Base-by-base conservation (phyloP, 768 basidiomycete genomes). In the Mrakia frigida region DNA sequence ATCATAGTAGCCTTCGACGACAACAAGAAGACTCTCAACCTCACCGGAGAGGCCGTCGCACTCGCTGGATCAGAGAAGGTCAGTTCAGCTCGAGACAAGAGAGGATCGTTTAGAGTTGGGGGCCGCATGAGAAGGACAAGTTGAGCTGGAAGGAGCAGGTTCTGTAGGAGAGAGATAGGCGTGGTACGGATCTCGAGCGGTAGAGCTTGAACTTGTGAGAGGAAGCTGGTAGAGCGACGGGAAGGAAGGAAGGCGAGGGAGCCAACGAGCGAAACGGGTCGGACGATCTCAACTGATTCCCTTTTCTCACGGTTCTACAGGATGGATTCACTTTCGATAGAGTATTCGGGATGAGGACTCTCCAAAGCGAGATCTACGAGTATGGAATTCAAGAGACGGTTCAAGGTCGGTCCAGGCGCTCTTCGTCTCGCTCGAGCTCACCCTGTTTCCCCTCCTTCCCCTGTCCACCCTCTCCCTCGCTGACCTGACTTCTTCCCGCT, bases 281-380 rank as follows among this genome's bases (percentile, higher is more conserved):
- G 25, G 13, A n/a, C 65, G 35, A 35, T 23, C 65, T 25, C 18
- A 37, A 33, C 37, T 25, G 23, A 33, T 43, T 1, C 37, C 65
- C 65, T 41, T 43, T 35, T 21, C 13, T 35, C 39, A 21, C 39
- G 16, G 18, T 43, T 14, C 33, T 39, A 21, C 60, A 74, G 76
- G 74, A 76, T 80, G 82, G 96, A 37, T 99, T 99, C 85, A 94
- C 94, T 50, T 96, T 98, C 81, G 97, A 99, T 84, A 88, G 95
- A 79, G 94, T 96, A 31, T 99, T 99, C 83, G 91, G 93, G 74
- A 93, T 95, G 87, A 89, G 87, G 56, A 93, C 95, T 61, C 87
- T 89, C 83, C 97, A 99, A 83, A 85, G 89, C 73, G 94, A 98
- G 84, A 94, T 99, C 67, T 99, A 98, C 82, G 95, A 98, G 84